Conservation (phyloP, 1,139 yeast genomes). For the Pichia sp. region DNA sequence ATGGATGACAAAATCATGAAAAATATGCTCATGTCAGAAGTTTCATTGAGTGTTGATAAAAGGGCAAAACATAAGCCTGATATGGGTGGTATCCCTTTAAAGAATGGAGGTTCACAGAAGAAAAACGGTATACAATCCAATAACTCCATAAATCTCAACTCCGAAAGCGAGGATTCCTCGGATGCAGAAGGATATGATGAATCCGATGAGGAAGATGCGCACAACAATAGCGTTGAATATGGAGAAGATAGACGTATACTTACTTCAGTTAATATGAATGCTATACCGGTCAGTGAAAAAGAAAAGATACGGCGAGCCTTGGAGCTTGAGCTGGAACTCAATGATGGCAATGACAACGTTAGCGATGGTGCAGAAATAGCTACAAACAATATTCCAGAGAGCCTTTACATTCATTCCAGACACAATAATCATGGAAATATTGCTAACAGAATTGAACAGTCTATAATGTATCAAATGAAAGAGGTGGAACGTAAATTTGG, state of each 20-base stretch:
- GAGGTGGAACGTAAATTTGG: constrained; percentile 14
- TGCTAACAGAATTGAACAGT: constrained; percentile 11
- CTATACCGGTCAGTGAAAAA: constrained; percentile 18
- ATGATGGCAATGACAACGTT: constrained; percentile 3
- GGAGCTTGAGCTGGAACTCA: constrained; percentile 11
- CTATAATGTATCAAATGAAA: constrained; percentile 15
- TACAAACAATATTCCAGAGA: background rate
- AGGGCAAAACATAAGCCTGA: too few species aligned
- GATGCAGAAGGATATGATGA: constrained; percentile 13
- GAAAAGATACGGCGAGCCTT: constrained; percentile 17
- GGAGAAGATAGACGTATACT: constrained; percentile 3
- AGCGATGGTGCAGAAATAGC: too few species aligned
- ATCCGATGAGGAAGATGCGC: background rate
- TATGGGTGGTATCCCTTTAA: too few species aligned
- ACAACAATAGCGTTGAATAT: background rate
- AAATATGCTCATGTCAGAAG: constrained; percentile 8
- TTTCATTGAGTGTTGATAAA: constrained; percentile 14
- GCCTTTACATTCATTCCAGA: too few species aligned
- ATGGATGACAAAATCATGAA: constrained; percentile 7
- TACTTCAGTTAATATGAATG: too few species aligned
- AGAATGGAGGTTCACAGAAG: too few species aligned
- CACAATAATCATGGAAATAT: too few species aligned
- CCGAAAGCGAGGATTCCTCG: constrained; percentile 20
- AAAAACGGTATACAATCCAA: too few species aligned
- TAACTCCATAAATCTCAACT: constrained; percentile 18